Evolutionary conservation across 305 asterid species (phyloP), one percentile per base, ranked within the genome.

Genomic region (Fraxinus sp.): DNA sequence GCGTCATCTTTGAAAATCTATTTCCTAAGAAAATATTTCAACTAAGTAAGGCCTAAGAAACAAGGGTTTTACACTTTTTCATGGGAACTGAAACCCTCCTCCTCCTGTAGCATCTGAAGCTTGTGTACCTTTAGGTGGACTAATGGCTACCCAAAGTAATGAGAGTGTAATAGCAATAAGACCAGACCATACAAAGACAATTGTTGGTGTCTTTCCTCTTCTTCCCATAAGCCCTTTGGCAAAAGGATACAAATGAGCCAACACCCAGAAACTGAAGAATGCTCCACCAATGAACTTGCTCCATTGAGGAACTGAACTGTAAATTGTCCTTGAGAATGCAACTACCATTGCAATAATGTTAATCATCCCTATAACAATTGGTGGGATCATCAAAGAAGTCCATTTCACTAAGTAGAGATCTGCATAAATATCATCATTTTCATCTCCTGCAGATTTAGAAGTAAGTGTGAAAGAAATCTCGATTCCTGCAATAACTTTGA

Each of bases 201-300:
- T 86, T 24, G 92, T 88, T 0, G 92, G 92, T 35, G 91, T 88
- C 80, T 88, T 89, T 37, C 88, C 79, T 73, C 86, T 82, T 81
- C 90, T 86, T 35, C 91, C 92, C 93, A 90, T 90, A 41, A 90
- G 80, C 33, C 91, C 93, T 74, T 90, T 90, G 8, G 91, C 91
- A 77, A 90, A 90, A 30, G 91, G 92, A 82, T 90, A 37, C 44
- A 37, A 37, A 37, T 37, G 44, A 37, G 44, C 89, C 73, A 89
- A 72, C 22, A 88, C 91, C 92, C 92, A 88, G 13, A 89, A 88
- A 22, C 90, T 87, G 36, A 89, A 89, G 84, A 89, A 90, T 0
- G 89, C 92, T 22, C 92, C 91, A 1, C 91, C 92, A 0, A 88
- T 84, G 68, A 89, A 88, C 81, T 76, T 88, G 1, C 91, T 87